Base-by-base conservation (phyloP, 1,284 basidiomycete species). In the Ganoderma lingzhi region DNA sequence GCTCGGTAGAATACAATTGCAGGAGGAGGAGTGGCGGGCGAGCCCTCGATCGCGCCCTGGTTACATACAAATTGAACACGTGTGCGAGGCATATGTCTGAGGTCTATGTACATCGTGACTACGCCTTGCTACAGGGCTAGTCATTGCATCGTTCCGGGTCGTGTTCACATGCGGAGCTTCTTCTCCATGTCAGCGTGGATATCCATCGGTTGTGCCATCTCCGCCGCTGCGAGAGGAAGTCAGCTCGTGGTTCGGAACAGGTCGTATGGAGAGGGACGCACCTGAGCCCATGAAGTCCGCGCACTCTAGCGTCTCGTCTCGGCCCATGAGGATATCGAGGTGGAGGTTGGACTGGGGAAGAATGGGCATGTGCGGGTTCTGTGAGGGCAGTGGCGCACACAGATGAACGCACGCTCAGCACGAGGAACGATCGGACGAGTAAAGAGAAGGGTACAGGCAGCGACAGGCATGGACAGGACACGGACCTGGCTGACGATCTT, bases 241-340 rank as follows among this genome's bases (percentile, higher is more conserved):
- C 30, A 66, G 65, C 53, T 14, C 15, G 48, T 56, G 41, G 65
- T n/a, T 64, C 35, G 56, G 48, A 28, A 9, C 51, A 32, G 53
- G n/a, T 2, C 44, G 63, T 30, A 56, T 15, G 41, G n/a, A 12
- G 23, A 45, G 63, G 63, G 53, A 82, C 87, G 58, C 73, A 93
- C 93, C 88, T 62, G 77, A 74, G 71, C 74, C 77, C 78, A 80
- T 80, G 63, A 80, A 80, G 73, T 80, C 79, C 14, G 72, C 73
- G 53, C 72, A 74, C 17, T 93, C 91, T 65, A 98, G 84, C 23
- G 82, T 85, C 80, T 97, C 95, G 79, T 98, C 96, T 32, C 91
- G 89, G 59, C 96, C 96, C 88, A 94, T 93, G 65, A 98, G 82
- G 75, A 98, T 95, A 80, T 98, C 96, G 41, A 97, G 88, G 74